phyloP scores from a whole-genome alignment of 257 asterid species.

The Capsicum baccatum region DNA sequence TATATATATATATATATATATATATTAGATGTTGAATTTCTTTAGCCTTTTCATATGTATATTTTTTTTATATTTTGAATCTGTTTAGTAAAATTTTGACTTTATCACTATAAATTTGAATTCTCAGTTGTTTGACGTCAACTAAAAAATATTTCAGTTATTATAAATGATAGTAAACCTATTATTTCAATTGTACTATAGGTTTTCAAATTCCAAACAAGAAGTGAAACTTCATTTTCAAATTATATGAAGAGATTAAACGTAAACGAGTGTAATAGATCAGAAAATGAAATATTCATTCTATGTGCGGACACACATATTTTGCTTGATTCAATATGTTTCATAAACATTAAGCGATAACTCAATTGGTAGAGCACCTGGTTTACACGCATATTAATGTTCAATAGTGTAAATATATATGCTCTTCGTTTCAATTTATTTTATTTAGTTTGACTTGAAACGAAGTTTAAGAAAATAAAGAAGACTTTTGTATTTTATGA shows the following conservation, averaged over 20 bases:
- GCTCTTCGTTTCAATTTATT: too few species aligned
- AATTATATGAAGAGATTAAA: background rate
- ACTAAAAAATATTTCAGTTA: background rate
- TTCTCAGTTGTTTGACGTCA: background rate
- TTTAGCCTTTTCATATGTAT: too few species aligned
- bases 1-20: too few species aligned
- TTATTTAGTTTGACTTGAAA: too few species aligned
- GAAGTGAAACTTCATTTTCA: background rate
- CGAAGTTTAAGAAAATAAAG: too few species aligned
- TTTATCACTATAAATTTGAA: too few species aligned
- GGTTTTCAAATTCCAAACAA: background rate
- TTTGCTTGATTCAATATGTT: background rate
- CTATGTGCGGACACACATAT: background rate
- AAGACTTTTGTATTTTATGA: too few species aligned
- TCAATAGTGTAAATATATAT: background rate
- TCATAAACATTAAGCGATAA: background rate
- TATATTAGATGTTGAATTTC: too few species aligned
- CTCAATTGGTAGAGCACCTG: background rate
- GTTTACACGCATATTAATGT: background rate
- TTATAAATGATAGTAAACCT: background rate
- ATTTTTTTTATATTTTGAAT: too few species aligned
- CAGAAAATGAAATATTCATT: background rate
- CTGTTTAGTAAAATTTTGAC: too few species aligned
- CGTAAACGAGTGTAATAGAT: background rate
- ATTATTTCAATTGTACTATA: background rate